phyloP scores from a whole-genome alignment of 2,329 filamentous ascomycete genomes.

The Huntiella bhutanensis region DNA sequence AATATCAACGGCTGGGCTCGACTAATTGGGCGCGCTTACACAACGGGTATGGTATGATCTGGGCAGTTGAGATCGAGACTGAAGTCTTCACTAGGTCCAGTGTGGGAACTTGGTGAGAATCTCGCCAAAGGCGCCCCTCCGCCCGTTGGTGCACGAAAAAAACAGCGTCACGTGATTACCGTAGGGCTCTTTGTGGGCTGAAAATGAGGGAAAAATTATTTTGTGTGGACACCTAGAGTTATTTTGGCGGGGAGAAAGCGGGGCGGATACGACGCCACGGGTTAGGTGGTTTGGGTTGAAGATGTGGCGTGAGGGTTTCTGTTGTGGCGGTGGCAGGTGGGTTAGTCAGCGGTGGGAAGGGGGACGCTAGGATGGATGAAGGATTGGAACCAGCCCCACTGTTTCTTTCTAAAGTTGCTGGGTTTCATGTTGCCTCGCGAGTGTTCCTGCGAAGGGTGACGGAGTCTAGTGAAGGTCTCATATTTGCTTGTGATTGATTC shows the following conservation, averaged over 20 bases:
- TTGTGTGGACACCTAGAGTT: slow-evolving; percentile 8
- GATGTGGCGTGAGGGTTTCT: too few species aligned
- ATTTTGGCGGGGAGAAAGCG: slow-evolving; percentile 4
- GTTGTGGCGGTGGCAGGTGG: too few species aligned
- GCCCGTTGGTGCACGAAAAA: slow-evolving; percentile 10
- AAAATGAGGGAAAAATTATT: slow-evolving; percentile 3
- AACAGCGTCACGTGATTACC: slow-evolving; percentile 8
- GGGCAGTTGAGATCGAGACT: slow-evolving; percentile 12
- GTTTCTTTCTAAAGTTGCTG: not conserved
- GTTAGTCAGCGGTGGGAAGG: too few species aligned
- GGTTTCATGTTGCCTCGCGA: too few species aligned
- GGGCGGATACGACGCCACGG: not conserved
- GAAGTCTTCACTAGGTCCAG: slow-evolving; percentile 11
- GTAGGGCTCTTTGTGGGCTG: slow-evolving; percentile 11
- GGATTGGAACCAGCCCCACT: not conserved
- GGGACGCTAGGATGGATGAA: too few species aligned
- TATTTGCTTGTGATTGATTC: too few species aligned
- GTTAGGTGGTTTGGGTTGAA: too few species aligned
- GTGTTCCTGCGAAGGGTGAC: not conserved
- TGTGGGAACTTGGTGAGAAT: slow-evolving; percentile 12
- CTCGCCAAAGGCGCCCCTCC: slow-evolving; percentile 7
- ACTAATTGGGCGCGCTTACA: slow-evolving; percentile 10
- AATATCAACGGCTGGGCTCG: not conserved
- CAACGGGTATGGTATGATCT: slow-evolving; percentile 12
- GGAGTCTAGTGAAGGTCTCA: not conserved